Base-by-base conservation (phyloP, 257 asterid genomes). In the Ophiorrhiza pumila region DNA sequence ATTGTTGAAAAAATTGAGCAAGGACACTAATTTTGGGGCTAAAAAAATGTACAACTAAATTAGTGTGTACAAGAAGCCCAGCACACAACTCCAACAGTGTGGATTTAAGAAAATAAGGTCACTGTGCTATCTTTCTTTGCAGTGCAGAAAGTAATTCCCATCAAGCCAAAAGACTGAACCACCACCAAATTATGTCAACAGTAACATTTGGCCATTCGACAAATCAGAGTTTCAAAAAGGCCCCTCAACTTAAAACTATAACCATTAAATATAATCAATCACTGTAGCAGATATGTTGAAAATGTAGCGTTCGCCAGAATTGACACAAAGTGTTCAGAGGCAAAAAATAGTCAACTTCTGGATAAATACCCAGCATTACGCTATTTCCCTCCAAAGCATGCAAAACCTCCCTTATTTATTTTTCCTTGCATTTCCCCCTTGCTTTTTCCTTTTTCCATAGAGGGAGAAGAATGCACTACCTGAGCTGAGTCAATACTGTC, bases 401-500 rank as follows among this genome's bases (percentile, higher is more conserved):
- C 66, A 32, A n/a, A 2, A 17, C 43, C 43, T 13, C 25, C 27
- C 66, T 57, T 0, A 25, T 27, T 13, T 18, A 0, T 11, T 27
- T 27, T 18, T 58, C 62, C 14, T 2, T 10, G 2, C 4, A 0
- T 25, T 3, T 25, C 23, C 27, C 22, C 39, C 22, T 5, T 13
- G 22, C 65, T 12, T 49, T 2, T 27, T 15, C 22, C 3, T 46
- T 45, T 27, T 66, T 27, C 39, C 27, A 13, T 45, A 0, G 32
- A 5, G 34, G 7, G 29, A 68, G 53, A 74, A 41, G 65, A 39
- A 15, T 60, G 66, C 71, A 65, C 57, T 77, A 93, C 97, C 96
- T 91, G 97, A 63, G 93, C 83, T 41, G 96, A 81, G 87, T 95
- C 96, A 41, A 95, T 95, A 79, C 91, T 84, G 72, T 92, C 97